Base-by-base conservation (phyloP, 2,329 filamentous ascomycete species). In the Scolecobasidium constrictum region DNA sequence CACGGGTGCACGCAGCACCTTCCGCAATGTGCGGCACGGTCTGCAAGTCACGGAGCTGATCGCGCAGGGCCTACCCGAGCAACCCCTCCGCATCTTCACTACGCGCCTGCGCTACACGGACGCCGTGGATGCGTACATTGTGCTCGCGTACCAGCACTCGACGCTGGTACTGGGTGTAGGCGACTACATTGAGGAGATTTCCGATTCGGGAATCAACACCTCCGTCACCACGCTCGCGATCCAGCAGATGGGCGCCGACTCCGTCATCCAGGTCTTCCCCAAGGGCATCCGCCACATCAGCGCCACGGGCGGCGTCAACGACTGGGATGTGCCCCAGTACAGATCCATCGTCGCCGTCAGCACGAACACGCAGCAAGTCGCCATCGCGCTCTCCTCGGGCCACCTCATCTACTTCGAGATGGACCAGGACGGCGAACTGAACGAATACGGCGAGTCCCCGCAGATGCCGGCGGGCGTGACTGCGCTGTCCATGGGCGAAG, bases 361-460 rank as follows among this genome's bases (percentile, higher is more conserved):
- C 1, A 92, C 90, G 13, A 99, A 98, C 55, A 81, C 90, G 53
- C 78, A 85, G 34, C 92, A 99, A 63, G 86, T 98, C 19, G 87
- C 87, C 3, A 81, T 96, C 39, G 92, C 92, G 1, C 70, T 99
- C 19, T 96, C 88, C 57, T 95, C 88, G 6, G 90, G 90, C 28
- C 92, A 98, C 60, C 90, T 98, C 49, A 85, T 94, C 34, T 98
- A 96, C 58, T 98, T 98, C 52, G 93, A 98, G 59, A 90, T 95
- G 78, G 92, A 95, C 55, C 75, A 78, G 0, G 90, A 96, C 61
- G 88, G 88, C 21, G 84, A 84, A 3, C 70, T 96, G 22, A 86
- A 86, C 23, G 90, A 96, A 64, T 94, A 95, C 51, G 66, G 96
- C 50, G 88, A 96, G 56, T 87, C 90, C 60, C 86, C 87, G 53